A percentile compares a stretch with the other conserved stretches of the same genome.
phyloP scores from a whole-genome alignment of 352 stramenopile species.

The Pythium dissimile region DNA sequence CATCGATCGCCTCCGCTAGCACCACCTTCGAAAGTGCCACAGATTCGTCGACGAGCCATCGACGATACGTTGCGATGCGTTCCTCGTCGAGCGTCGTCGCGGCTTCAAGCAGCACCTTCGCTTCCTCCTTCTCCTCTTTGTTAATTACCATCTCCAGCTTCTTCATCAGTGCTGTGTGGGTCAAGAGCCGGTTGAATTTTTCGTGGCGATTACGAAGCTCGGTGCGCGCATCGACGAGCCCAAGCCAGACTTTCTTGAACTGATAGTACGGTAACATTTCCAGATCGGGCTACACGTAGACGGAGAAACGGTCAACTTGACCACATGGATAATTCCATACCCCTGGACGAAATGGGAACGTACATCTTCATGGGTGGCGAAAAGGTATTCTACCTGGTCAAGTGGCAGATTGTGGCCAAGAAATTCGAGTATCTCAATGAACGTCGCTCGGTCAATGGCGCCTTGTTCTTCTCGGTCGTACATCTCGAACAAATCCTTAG shows the following conservation, averaged over 20 bases:
- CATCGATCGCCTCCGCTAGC: constrained; percentile 60
- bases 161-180: constrained; percentile 42
- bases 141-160: constrained; percentile 63
- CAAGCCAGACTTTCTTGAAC: constrained; percentile 71
- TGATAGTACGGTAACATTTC: constrained; percentile 69
- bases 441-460: constrained; percentile 60
- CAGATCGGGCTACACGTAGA: constrained; percentile 41
- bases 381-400: constrained; percentile 62
- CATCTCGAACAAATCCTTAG: constrained; percentile 82
- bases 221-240: constrained; percentile 61
- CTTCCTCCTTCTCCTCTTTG: constrained; percentile 67
- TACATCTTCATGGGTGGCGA: constrained; percentile 69
- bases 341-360: too few species aligned
- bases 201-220: constrained; percentile 61
- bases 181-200: constrained; percentile 65
- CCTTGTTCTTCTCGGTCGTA: constrained; percentile 71
- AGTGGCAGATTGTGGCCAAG: constrained; percentile 61
- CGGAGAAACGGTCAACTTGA: background rate
- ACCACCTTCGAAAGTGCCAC: constrained; percentile 37
- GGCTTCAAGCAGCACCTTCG: constrained; percentile 49
- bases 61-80: constrained; percentile 33
- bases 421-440: constrained; percentile 68
- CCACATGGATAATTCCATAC: background rate
- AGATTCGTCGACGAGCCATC: constrained; percentile 48
- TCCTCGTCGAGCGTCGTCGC: constrained; percentile 50